These are phyloP conservation scores for Acrocalymma vagum DNA, from an alignment of 2,329 filamentous ascomycete genomes.

Conservation along the genomic window DNA sequence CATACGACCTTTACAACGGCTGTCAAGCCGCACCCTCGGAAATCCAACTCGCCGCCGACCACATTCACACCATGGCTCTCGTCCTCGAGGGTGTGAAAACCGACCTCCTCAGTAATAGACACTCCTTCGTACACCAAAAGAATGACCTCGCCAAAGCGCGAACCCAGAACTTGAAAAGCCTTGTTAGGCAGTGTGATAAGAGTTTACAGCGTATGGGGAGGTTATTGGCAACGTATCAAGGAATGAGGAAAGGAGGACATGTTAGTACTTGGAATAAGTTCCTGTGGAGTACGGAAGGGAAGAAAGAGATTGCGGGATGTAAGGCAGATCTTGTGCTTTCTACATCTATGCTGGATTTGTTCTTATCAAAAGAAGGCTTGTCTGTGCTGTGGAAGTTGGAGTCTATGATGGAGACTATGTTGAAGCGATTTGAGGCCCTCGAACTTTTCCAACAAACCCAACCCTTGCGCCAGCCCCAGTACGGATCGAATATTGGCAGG, in stretches of 20 bases:
- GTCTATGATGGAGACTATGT: slow-evolving; percentile 14
- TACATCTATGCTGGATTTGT: slow-evolving; percentile 14
- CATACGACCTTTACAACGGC: slow-evolving; percentile 17
- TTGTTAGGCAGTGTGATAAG: slow-evolving; percentile 14
- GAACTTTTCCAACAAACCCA: slow-evolving; percentile 2
- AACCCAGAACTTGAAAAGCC: slow-evolving; percentile 8
- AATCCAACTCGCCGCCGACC: slow-evolving; percentile 17
- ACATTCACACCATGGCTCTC: slow-evolving; percentile 21
- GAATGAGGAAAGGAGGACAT: slow-evolving; percentile 10
- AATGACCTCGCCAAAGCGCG: slow-evolving; percentile 10
- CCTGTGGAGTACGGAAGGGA: slow-evolving; percentile 19
- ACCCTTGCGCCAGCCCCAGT: background rate
- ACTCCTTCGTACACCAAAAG: slow-evolving; percentile 16
- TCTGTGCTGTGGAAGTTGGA: slow-evolving; percentile 18
- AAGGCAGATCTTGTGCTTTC: slow-evolving; percentile 19
- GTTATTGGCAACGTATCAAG: slow-evolving; percentile 16
- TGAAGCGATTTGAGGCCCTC: slow-evolving; percentile 7
- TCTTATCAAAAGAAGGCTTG: slow-evolving; percentile 10
- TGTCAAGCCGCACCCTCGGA: slow-evolving; percentile 18
- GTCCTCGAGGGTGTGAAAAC: slow-evolving; percentile 22
- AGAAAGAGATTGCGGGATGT: slow-evolving; percentile 22
- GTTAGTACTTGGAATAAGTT: slow-evolving; percentile 19
- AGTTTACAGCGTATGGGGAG: slow-evolving; percentile 10
- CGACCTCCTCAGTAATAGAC: slow-evolving; percentile 11
- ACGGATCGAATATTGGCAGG: slow-evolving; percentile 7